phyloP scores from a whole-genome alignment of 164 flowering plant genomes.

The Echeveria elegans region DNA sequence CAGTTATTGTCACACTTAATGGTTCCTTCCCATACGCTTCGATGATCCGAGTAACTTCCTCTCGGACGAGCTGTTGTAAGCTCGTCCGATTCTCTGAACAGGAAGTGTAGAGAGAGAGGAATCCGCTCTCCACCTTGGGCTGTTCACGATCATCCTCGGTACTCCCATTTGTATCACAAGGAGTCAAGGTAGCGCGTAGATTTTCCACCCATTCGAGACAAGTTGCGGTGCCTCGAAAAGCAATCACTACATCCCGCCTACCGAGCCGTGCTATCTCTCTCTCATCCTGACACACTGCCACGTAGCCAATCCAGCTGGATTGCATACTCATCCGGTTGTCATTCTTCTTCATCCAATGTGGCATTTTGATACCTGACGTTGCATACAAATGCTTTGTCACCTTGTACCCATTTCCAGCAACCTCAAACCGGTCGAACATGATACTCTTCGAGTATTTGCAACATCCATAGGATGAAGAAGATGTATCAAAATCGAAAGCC shows the following conservation, averaged over 20 bases:
- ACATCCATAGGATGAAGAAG: slow-evolving; percentile 44
- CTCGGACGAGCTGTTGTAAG: slow-evolving; percentile 31
- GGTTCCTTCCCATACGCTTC: slow-evolving; percentile 38
- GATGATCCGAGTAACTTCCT: slow-evolving; percentile 35
- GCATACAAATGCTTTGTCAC: slow-evolving; percentile 41
- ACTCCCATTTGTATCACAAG: slow-evolving; percentile 13
- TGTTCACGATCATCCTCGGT: background rate
- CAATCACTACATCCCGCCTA: slow-evolving; percentile 66
- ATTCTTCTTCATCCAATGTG: slow-evolving; percentile 37
- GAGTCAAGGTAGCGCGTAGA: slow-evolving; percentile 50
- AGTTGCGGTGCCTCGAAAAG: slow-evolving; percentile 69
- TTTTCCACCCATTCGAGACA: slow-evolving; percentile 83
- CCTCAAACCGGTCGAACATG: slow-evolving; percentile 26
- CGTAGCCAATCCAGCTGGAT: slow-evolving; percentile 81
- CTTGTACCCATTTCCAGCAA: slow-evolving; percentile 31
- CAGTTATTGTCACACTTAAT: slow-evolving; percentile 57
- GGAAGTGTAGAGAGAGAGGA: slow-evolving; percentile 62
- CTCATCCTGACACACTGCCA: slow-evolving; percentile 63
- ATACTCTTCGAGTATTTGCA: slow-evolving; percentile 30
- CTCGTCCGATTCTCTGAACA: slow-evolving; percentile 20
- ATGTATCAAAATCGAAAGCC: slow-evolving; percentile 53
- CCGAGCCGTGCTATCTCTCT: slow-evolving; percentile 57
- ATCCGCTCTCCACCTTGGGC: slow-evolving; percentile 72
- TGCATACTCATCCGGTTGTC: slow-evolving; percentile 35
- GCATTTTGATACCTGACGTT: slow-evolving; percentile 50